A percentile compares a stretch with the other conserved stretches of the same genome.
Evolutionary conservation across 306 rosid genomes (phyloP).

Genomic region (Citrullus mucosospermus): DNA sequence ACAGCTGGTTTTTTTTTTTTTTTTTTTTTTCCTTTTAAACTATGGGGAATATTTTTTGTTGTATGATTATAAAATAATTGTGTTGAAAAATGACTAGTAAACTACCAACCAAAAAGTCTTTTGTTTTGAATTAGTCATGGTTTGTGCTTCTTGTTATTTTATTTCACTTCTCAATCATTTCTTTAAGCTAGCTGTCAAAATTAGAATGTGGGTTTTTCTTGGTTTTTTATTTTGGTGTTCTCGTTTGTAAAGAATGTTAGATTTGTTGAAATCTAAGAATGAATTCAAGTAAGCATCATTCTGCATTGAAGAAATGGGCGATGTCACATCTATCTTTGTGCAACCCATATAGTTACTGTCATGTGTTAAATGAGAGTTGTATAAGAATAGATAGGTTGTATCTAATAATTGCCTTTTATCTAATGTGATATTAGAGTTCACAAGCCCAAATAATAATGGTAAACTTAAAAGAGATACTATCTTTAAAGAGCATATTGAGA

Average conservation of each 20-base stretch:
- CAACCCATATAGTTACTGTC: too few species aligned
- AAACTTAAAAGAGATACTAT: too few species aligned
- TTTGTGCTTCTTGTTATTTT: not conserved
- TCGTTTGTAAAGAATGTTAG: not conserved
- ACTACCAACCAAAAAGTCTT: not conserved
- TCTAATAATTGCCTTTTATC: too few species aligned
- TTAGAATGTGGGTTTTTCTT: not conserved
- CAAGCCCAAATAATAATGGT: too few species aligned
- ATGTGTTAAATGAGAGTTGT: too few species aligned
- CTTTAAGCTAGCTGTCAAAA: not conserved
- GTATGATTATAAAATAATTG: not conserved
- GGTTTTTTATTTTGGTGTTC: not conserved
- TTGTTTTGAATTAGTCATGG: not conserved
- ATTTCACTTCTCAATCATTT: not conserved
- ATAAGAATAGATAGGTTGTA: too few species aligned
- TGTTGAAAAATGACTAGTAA: not conserved
- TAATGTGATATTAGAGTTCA: too few species aligned
- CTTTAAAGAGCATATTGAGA: too few species aligned
- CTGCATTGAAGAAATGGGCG: too few species aligned
- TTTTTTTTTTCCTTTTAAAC: not conserved
- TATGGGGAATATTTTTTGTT: not conserved
- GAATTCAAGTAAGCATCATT: not conserved
- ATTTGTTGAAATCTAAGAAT: not conserved
- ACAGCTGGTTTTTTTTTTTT: not conserved
- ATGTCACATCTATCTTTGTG: too few species aligned